Evolutionary conservation across 805 yeast species (phyloP).

Genomic region (Candida wancherniae): DNA sequence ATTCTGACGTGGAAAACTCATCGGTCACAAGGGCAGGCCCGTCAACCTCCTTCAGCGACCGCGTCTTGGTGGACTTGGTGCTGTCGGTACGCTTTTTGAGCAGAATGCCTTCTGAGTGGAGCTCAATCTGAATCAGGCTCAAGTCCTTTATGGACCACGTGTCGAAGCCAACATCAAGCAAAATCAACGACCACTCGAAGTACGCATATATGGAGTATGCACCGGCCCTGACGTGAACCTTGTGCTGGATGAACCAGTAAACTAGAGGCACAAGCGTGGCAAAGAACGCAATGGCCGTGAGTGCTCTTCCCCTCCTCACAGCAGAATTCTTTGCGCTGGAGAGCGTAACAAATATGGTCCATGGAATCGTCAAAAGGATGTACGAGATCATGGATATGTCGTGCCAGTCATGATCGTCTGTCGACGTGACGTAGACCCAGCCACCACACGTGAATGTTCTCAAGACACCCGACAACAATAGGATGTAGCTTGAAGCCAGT

Average conservation of each 20-base stretch:
- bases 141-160: conserved; percentile 74
- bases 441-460: conserved; percentile 97
- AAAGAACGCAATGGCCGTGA: conserved; percentile 61
- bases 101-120: conserved; percentile 5
- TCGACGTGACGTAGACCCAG: conserved; percentile 95
- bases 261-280: conserved; percentile 73
- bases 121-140: conserved; percentile 46
- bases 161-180: conserved; percentile 83
- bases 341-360: conserved; percentile 65
- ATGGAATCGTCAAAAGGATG: conserved; percentile 84
- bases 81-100: conserved; percentile 1
- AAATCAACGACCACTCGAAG: conserved; percentile 86
- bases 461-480: conserved; percentile 62
- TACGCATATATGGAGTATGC: conserved; percentile 94
- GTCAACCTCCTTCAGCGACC: not conserved
- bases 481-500: conserved; percentile 35
- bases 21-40: conserved; percentile 9
- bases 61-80: conserved; percentile 1
- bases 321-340: conserved; percentile 43
- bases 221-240: conserved; percentile 82
- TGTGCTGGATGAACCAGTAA: conserved; percentile 88
- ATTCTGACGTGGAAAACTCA: conserved; percentile 33
- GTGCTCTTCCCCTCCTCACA: conserved; percentile 47
- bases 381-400: conserved; percentile 93
- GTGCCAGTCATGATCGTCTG: conserved; percentile 95